Evolutionary conservation across 1,139 yeast species (phyloP), one percentile per base, ranked within the genome.

Genomic region (Wickerhamomyces sp.): DNA sequence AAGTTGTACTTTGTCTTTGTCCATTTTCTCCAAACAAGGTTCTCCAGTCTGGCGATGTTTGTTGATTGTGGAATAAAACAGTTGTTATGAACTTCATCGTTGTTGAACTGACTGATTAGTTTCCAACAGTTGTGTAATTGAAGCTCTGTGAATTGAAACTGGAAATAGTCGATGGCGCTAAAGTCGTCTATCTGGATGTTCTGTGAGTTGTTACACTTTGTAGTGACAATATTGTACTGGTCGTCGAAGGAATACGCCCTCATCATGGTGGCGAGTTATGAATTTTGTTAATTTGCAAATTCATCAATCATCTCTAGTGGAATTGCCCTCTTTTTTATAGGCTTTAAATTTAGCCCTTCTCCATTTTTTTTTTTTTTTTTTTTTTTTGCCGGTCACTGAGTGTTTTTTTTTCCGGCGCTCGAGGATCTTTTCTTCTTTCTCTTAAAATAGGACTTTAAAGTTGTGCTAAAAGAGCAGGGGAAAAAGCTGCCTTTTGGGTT

Each of bases 11-110:
- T 68, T 35, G 80, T 67, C 57, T 83, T 84, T 14, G 84, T 81
- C 93, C 91, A 82, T 5, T 88, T 83, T 58, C 93, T 68, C 93
- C 93, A 83, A 32, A 81, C 70, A 1, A 89, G 86, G 54, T 83
- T 83, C 54, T 82, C 91, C 33, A 83, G 62, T 40, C 93, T 66
- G 4, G 78, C 54, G n/a, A 48, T 40, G 20, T 48, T 46, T 13
- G 53, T 48, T 10, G 47, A 43, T 23, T 38, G 47, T 16, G 54
- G 55, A 25, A 47, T 48, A 17, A 34, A 42, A 5, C 39, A 35
- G 21, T 38, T 36, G 24, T 37, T 32, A n/a, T n/a, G n/a, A 16
- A 39, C 31, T 17, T 16, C 15, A 6, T 34, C 36, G 2, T 38
- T 27, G 10, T 40, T 38, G 8, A 30, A 14, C 8, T 33, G 36